A percentile compares a stretch with the other conserved stretches of the same genome.
phyloP scores from a whole-genome alignment of 768 basidiomycete genomes.

The Clathrus columnatus region DNA sequence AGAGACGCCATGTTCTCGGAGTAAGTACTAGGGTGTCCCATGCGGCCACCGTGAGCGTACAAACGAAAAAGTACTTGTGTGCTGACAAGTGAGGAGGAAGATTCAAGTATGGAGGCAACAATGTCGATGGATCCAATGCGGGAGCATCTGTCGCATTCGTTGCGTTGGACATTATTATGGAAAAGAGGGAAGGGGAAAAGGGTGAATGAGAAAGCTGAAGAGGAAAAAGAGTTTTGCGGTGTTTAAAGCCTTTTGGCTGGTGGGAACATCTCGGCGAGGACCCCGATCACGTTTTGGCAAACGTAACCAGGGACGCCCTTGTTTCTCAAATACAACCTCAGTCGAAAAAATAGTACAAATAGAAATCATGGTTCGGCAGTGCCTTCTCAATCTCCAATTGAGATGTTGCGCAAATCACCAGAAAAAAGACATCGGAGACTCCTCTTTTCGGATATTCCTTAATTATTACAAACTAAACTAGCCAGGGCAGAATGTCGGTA shows the following conservation, averaged over 20 bases:
- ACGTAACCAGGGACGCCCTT: neutral
- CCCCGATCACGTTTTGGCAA: neutral
- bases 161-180: neutral
- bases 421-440: too few species aligned
- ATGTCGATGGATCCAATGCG: slow-evolving; percentile 11
- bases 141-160: neutral
- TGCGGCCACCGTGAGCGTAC: slow-evolving; percentile 81
- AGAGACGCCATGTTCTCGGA: slow-evolving; percentile 67
- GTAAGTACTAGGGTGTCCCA: slow-evolving; percentile 86
- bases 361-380: too few species aligned
- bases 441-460: too few species aligned
- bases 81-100: slow-evolving; percentile 72
- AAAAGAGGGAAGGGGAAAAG: neutral
- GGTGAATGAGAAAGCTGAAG: neutral
- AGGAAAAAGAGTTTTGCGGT: neutral
- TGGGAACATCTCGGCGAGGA: neutral
- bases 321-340: too few species aligned
- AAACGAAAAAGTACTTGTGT: slow-evolving; percentile 86
- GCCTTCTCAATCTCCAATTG: too few species aligned
- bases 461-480: too few species aligned
- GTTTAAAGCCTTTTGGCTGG: neutral
- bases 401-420: too few species aligned
- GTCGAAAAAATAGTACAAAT: too few species aligned
- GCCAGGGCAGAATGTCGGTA: neutral
- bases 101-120: slow-evolving; percentile 58